Conservation (phyloP, 768 basidiomycete species). For the Lentinula detonsa region DNA sequence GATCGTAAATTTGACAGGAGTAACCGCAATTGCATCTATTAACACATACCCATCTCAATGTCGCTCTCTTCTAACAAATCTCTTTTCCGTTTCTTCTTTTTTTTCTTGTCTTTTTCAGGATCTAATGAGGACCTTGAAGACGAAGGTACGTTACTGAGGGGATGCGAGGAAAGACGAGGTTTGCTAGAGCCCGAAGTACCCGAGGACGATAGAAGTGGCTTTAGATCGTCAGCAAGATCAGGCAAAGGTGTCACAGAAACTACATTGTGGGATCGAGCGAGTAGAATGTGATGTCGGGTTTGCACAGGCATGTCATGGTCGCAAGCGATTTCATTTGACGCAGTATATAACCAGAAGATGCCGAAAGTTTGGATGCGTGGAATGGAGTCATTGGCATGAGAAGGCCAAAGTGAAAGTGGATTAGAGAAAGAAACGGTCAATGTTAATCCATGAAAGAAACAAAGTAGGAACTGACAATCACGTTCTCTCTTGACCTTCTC, state of each 20-base stretch:
- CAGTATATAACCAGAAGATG: background rate
- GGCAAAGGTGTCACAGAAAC: conserved; percentile 36
- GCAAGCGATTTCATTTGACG: background rate
- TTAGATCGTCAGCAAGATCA: conserved; percentile 42
- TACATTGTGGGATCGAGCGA: background rate
- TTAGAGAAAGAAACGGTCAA: conserved; percentile 10
- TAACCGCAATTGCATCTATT: conserved; percentile 4
- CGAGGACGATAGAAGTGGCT: conserved; percentile 14
- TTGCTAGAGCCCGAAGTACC: conserved; percentile 25
- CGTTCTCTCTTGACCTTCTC: conserved; percentile 71
- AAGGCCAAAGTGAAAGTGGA: background rate
- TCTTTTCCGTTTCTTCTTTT: conserved; percentile 84
- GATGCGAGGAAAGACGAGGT: conserved; percentile 41
- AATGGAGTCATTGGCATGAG: background rate
- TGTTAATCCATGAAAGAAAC: conserved; percentile 10
- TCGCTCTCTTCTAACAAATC: conserved; percentile 65
- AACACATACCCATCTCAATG: conserved; percentile 45
- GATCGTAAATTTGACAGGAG: conserved; percentile 17
- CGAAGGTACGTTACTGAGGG: conserved; percentile 37
- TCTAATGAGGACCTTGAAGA: conserved; percentile 51
- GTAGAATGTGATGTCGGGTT: conserved; percentile 7
- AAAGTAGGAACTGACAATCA: conserved; percentile 54
- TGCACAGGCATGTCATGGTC: conserved; percentile 1
- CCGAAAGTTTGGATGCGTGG: background rate
- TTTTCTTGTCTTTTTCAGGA: conserved; percentile 65